phyloP scores from a whole-genome alignment of 768 basidiomycete genomes.

The Pholiota conissans region DNA sequence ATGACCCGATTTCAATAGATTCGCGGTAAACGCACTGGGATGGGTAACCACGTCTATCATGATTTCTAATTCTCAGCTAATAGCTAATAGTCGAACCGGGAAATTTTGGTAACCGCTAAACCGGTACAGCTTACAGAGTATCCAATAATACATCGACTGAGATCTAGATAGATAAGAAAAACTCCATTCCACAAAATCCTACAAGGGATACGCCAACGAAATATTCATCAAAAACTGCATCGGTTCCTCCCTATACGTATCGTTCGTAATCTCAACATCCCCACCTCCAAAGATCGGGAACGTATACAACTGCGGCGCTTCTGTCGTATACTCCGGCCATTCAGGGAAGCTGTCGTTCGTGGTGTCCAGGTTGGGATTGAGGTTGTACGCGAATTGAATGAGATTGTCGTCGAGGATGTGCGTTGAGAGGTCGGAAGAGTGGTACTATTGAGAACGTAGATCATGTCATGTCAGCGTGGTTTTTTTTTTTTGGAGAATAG shows the following conservation, averaged over 20 bases:
- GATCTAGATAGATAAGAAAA: too few relatives aligned
- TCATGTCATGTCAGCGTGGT: neutral
- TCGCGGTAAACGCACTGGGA: too few relatives aligned
- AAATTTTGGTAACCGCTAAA: too few relatives aligned
- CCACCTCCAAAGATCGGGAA: slow-evolving; percentile 18
- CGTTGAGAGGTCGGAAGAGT: slow-evolving; percentile 24
- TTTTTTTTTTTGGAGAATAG: neutral
- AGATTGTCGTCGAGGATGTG: slow-evolving; percentile 24
- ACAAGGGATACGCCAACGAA: slow-evolving; percentile 23
- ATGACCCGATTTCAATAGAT: too few relatives aligned
- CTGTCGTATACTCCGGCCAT: slow-evolving; percentile 32
- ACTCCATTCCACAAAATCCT: neutral
- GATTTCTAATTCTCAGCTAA: too few relatives aligned
- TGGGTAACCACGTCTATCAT: too few relatives aligned
- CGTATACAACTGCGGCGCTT: slow-evolving; percentile 20
- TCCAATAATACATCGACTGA: too few relatives aligned
- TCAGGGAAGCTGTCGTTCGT: slow-evolving; percentile 9
- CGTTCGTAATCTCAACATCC: slow-evolving; percentile 20
- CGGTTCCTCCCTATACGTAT: slow-evolving; percentile 30
- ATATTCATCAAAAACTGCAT: slow-evolving; percentile 28
- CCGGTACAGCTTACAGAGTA: neutral
- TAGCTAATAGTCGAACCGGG: too few relatives aligned
- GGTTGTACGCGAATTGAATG: slow-evolving; percentile 22
- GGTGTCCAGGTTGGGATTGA: slow-evolving; percentile 40
- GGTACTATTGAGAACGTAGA: slow-evolving; percentile 13